Percentiles rank a stretch among this genome's conserved stretches.
phyloP scores from a whole-genome alignment of 2,329 filamentous ascomycete species.

The Aspergillus ibericus region DNA sequence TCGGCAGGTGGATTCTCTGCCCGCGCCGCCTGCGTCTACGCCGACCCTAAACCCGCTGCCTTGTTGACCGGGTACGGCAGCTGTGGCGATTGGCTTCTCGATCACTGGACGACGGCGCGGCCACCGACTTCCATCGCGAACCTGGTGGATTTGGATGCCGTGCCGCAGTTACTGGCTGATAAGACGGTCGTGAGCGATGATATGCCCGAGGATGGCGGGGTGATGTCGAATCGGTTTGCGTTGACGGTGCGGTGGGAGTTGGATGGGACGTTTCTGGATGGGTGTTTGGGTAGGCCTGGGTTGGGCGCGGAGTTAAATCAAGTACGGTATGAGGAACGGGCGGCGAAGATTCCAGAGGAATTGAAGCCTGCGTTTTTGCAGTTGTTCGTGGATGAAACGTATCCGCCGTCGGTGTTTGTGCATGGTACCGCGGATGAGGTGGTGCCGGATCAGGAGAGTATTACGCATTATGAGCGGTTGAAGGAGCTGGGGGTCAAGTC shows the following conservation, averaged over 20 bases:
- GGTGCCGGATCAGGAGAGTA: slow-evolving; percentile 20
- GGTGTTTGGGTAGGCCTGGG: slow-evolving; percentile 15
- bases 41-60: slow-evolving; percentile 18
- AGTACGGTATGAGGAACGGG: slow-evolving; percentile 12
- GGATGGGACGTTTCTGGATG: slow-evolving; percentile 21
- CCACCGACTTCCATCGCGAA: slow-evolving; percentile 22
- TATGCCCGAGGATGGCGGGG: background rate
- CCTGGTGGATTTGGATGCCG: slow-evolving; percentile 10
- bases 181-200: slow-evolving; percentile 22
- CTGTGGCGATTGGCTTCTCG: slow-evolving; percentile 19
- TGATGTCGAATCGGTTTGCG: slow-evolving; percentile 18
- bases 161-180: slow-evolving; percentile 17
- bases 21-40: slow-evolving; percentile 24
- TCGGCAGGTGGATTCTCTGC: slow-evolving; percentile 26
- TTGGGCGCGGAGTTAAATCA: slow-evolving; percentile 13
- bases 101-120: slow-evolving; percentile 21
- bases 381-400: slow-evolving; percentile 13
- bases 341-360: slow-evolving; percentile 12
- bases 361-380: slow-evolving; percentile 18
- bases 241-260: slow-evolving; percentile 24
- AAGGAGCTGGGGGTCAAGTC: slow-evolving; percentile 15
- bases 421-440: slow-evolving; percentile 24
- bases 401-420: slow-evolving; percentile 23
- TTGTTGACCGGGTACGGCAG: slow-evolving; percentile 18
- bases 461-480: slow-evolving; percentile 19